phyloP scores from a whole-genome alignment of 2,329 filamentous ascomycete genomes.

The Fusarium nisikadoi region DNA sequence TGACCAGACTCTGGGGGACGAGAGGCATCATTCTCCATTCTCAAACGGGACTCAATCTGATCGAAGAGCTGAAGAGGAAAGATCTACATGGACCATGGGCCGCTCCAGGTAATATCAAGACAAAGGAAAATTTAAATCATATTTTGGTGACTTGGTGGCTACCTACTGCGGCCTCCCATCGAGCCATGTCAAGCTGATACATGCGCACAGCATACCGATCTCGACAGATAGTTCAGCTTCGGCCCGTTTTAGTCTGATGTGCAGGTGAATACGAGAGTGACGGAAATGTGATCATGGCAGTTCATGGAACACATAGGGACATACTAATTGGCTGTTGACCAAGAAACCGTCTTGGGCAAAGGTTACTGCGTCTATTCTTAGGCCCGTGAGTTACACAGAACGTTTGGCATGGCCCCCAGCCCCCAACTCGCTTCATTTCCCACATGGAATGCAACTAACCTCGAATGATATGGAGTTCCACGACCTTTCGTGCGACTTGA shows the following conservation, averaged over 20 bases:
- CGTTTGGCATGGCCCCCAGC: background rate
- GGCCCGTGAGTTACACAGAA: background rate
- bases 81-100: background rate
- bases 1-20: background rate
- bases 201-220: too few species aligned
- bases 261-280: background rate
- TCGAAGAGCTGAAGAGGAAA: background rate
- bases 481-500: background rate
- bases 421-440: fast-evolving
- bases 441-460: too few species aligned
- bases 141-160: background rate
- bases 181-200: background rate
- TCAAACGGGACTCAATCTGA: background rate
- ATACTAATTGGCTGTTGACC: background rate
- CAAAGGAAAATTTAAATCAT: background rate
- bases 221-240: background rate
- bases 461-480: fast-evolving
- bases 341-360: background rate
- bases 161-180: too few species aligned
- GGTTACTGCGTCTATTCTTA: background rate
- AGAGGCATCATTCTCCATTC: background rate
- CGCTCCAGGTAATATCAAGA: fast-evolving
- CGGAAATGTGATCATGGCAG: too few species aligned
- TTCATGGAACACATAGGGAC: background rate
- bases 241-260: background rate